Base-by-base conservation (phyloP, 2,329 filamentous ascomycete genomes). In the Talaromyces albobiverticillius region DNA sequence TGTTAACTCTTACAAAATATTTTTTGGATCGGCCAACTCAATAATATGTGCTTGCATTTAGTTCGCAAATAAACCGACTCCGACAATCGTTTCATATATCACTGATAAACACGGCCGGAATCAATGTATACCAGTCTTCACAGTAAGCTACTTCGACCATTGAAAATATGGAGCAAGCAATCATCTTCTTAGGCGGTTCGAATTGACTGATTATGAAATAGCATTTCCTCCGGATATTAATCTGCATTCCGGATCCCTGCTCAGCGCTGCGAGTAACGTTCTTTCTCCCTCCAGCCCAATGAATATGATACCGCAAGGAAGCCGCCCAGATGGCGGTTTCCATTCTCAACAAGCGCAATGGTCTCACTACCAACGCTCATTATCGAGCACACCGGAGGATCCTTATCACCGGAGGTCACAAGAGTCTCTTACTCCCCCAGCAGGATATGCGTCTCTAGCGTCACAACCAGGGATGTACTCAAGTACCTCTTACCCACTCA, bases 231-330 rank as follows among this genome's bases (percentile, higher is more conserved):
- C 51, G 34, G 53, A 49, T 16, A 54, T 56, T 26, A 54, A 18
- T 34, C 47, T 51, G 31, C 36, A 56, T 23, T 51, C 51, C 26
- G 67, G 69, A 50, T 59, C 62, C 9, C 58, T 64, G 40, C 49
- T 66, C 8, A 64, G 59, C 46, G 54, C 62, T 47, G 62, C 68
- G 55, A 67, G 63, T 25, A 62, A 62, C 13, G 54, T 62, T 22
- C 67, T 63, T 41, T 47, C 62, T 16, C 60, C 63, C 11, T 54
- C 65, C 32, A 64, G 49, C 57, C 61, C 22, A 55, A 64, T 22
- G 63, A 62, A 32, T 69, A 71, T 52, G 58, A 58, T 31, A 48
- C 60, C 25, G 14, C 53, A 55, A 61, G 65, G 26, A 54, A 61
- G 29, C 13, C 60, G 57, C 10, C 59, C 56, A 16, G 46, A 62